These are phyloP conservation scores for Melastoma malabathricum DNA, from an alignment of 345 rosid species.

Conservation along the genomic window DNA sequence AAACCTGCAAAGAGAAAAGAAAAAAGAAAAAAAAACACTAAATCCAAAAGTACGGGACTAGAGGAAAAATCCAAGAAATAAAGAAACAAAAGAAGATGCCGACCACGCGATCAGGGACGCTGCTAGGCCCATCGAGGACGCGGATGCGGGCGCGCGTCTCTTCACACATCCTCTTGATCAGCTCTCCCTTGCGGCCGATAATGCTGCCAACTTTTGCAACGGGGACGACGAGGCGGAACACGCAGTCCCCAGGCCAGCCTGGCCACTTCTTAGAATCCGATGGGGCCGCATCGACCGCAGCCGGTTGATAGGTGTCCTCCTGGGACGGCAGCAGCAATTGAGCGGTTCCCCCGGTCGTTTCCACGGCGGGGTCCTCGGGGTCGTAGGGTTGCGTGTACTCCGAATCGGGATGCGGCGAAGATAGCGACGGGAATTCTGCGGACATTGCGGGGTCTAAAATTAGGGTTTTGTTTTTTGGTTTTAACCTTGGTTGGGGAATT, in stretches of 20 bases:
- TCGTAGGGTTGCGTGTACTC: too few species aligned
- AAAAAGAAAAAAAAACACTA: not conserved
- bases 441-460: too few species aligned
- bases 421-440: too few species aligned
- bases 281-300: slow-evolving; percentile 2
- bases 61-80: not conserved
- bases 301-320: slow-evolving; percentile 3
- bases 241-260: slow-evolving; percentile 86
- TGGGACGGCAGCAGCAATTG: too few species aligned
- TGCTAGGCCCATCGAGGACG: slow-evolving; percentile 55
- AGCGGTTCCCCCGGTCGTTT: too few species aligned
- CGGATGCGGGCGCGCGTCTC: slow-evolving; percentile 79
- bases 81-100: slow-evolving; percentile 8
- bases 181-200: slow-evolving; percentile 76
- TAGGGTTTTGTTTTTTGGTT: too few species aligned
- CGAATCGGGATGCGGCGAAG: too few species aligned
- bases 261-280: slow-evolving; percentile 50
- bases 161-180: slow-evolving; percentile 83
- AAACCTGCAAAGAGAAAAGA: slow-evolving; percentile 18
- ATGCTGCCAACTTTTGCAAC: slow-evolving; percentile 68
- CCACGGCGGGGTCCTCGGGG: too few species aligned
- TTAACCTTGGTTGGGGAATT: too few species aligned
- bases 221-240: slow-evolving; percentile 68
- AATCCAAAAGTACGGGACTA: not conserved
- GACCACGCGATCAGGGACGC: slow-evolving; percentile 59